These are phyloP conservation scores for Sporothrix dimorphospora DNA, from an alignment of 2,329 filamentous ascomycete species.

Conservation along the genomic window DNA sequence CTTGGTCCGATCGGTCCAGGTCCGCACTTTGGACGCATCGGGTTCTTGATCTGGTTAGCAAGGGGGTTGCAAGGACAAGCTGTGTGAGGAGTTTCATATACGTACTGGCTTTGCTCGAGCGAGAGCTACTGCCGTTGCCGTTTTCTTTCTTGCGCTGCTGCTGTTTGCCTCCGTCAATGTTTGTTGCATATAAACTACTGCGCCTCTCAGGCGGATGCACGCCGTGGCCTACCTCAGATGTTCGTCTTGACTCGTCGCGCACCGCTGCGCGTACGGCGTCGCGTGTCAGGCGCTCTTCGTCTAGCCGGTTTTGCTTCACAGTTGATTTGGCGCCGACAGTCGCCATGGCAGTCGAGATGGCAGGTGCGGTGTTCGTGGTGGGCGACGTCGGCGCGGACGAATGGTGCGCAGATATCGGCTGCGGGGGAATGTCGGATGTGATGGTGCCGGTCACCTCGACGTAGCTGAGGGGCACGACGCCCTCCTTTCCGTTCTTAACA, in stretches of 20 bases:
- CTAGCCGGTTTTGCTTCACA: conserved; percentile 75
- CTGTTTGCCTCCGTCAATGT: conserved; percentile 53
- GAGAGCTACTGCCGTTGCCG: conserved; percentile 54
- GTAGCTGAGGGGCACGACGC: conserved; percentile 95
- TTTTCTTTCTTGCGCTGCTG: conserved; percentile 65
- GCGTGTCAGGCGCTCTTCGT: conserved; percentile 82
- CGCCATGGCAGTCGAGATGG: conserved; percentile 53
- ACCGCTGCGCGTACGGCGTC: conserved; percentile 68
- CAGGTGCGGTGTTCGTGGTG: conserved; percentile 41
- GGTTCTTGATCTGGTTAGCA: conserved; percentile 61
- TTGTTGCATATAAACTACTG: conserved; percentile 73
- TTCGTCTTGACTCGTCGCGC: conserved; percentile 61
- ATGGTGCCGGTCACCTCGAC: conserved; percentile 80
- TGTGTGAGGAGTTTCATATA: conserved; percentile 33
- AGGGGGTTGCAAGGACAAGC: not conserved
- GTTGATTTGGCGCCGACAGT: conserved; percentile 60
- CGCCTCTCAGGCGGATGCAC: conserved; percentile 74
- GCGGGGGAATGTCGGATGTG: conserved; percentile 42
- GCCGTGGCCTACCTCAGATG: conserved; percentile 75
- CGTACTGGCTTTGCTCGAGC: conserved; percentile 61
- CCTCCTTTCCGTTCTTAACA: conserved; percentile 89
- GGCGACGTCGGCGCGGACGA: conserved; percentile 25
- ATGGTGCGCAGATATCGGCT: conserved; percentile 50
- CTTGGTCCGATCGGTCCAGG: conserved; percentile 93
- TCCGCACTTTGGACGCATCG: conserved; percentile 78